phyloP scores from a whole-genome alignment of 371 early-diverging fungal genomes.

The Apophysomyces sp. region DNA sequence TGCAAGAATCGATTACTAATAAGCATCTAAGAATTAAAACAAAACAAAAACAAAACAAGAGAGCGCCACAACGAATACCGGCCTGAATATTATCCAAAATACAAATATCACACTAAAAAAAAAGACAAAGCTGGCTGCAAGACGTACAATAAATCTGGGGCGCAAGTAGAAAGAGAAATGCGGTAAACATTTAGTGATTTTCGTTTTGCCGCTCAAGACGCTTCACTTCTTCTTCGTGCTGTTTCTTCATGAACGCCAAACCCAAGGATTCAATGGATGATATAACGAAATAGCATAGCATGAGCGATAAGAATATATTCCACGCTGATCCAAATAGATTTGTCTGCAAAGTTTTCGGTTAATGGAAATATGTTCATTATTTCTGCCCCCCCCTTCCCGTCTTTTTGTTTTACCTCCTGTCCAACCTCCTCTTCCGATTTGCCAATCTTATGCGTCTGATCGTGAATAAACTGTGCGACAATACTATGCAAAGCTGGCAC shows the following conservation, averaged over 20 bases:
- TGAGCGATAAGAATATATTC: slow-evolving; percentile 77
- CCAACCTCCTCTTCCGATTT: slow-evolving; percentile 9
- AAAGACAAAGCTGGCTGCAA: background rate
- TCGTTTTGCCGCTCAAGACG: slow-evolving; percentile 27
- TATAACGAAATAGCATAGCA: slow-evolving; percentile 81
- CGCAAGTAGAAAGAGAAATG: background rate
- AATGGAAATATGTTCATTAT: slow-evolving; percentile 4
- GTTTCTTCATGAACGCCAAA: slow-evolving; percentile 55
- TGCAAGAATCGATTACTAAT: too few relatives aligned
- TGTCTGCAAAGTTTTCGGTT: slow-evolving; percentile 22
- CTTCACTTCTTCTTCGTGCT: slow-evolving; percentile 43
- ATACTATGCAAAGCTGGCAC: slow-evolving; percentile 26
- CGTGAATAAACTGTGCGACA: slow-evolving; percentile 29
- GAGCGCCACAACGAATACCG: background rate
- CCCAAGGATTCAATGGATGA: slow-evolving; percentile 85
- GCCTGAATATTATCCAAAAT: background rate
- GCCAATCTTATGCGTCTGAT: slow-evolving; percentile 26
- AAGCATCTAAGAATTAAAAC: too few relatives aligned
- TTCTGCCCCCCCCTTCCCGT: background rate
- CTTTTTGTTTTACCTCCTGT: slow-evolving; percentile 15
- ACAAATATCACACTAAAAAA: background rate
- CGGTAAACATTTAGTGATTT: background rate
- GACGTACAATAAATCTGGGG: background rate
- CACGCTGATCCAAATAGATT: slow-evolving; percentile 55
- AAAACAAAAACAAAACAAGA: background rate